These are phyloP conservation scores for Polytrichum commune DNA, from an alignment of 225 moss, liverwort and hornwort genomes.

Conservation along the genomic window DNA sequence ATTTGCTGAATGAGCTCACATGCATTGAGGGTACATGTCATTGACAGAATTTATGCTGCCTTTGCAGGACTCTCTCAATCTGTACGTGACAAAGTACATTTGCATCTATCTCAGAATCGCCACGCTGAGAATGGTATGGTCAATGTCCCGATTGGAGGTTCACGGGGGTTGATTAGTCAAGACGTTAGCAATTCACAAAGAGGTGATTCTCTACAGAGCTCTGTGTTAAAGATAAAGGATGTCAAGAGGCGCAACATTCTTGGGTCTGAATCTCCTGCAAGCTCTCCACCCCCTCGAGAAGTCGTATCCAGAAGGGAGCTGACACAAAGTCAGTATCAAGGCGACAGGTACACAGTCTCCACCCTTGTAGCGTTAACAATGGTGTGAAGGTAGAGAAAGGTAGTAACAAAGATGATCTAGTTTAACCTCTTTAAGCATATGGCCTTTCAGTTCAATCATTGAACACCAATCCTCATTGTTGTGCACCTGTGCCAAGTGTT, in stretches of 20 bases:
- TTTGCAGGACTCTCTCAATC: no score
- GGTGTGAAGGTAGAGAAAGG: neutral
- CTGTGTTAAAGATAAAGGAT: constrained; percentile 32
- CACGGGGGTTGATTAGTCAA: constrained; percentile 31
- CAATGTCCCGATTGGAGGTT: constrained; percentile 46
- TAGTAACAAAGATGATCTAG: no score
- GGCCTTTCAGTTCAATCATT: no score
- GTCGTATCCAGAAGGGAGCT: constrained; percentile 36
- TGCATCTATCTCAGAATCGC: neutral
- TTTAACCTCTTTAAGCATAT: no score
- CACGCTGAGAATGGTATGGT: constrained; percentile 21
- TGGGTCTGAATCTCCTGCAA: constrained; percentile 34
- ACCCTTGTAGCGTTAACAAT: no score
- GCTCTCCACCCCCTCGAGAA: constrained; percentile 41
- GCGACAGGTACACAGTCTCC: constrained; percentile 29
- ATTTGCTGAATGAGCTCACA: no score
- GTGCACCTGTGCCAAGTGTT: no score
- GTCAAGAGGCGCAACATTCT: constrained; percentile 12
- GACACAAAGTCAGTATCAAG: constrained; percentile 30
- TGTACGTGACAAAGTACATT: no score
- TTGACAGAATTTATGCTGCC: no score
- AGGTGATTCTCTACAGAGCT: constrained; percentile 24
- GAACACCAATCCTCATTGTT: no score
- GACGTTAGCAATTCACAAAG: constrained; percentile 24
- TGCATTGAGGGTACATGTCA: no score